Conservation (phyloP, 805 yeast genomes). For the Starmerella ratchasimensis region DNA sequence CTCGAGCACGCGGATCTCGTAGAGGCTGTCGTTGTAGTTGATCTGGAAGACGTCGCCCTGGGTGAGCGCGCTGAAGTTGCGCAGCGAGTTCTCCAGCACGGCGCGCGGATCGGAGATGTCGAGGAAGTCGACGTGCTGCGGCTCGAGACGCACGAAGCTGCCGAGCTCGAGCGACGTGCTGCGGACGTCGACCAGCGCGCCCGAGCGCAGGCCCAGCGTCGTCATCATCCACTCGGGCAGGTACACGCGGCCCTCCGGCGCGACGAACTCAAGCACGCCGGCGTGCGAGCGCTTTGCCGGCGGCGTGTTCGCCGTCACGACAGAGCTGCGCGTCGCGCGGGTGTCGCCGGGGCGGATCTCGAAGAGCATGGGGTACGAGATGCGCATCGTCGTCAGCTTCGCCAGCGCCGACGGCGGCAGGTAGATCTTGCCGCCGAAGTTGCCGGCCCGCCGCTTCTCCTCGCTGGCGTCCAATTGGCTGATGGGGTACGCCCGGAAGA, state of each 20-base stretch:
- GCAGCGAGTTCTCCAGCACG: constrained; percentile 78
- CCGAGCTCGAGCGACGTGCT: constrained; percentile 76
- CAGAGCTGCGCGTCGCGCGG: background rate
- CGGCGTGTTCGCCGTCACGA: background rate
- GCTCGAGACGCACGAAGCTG: constrained; percentile 79
- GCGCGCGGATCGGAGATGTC: constrained; percentile 95
- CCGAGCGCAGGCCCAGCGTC: constrained; percentile 58
- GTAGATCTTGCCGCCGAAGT: constrained; percentile 91
- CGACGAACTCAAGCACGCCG: constrained; percentile 91
- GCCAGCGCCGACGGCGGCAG: constrained; percentile 86
- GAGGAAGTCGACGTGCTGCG: constrained; percentile 84
- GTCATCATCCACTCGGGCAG: constrained; percentile 95
- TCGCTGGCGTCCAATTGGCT: constrained; percentile 70
- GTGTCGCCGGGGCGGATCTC: constrained; percentile 38
- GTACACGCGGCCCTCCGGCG: constrained; percentile 93
- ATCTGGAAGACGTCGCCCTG: constrained; percentile 75
- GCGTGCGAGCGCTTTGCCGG: constrained; percentile 49
- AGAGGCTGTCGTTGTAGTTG: constrained; percentile 64
- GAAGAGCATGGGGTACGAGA: constrained; percentile 92
- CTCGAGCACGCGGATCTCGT: constrained; percentile 71
- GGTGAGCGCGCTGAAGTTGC: constrained; percentile 80
- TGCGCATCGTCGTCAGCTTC: constrained; percentile 74
- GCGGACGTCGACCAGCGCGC: constrained; percentile 58
- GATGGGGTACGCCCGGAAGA: constrained; percentile 83
- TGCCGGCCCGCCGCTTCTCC: constrained; percentile 46